A percentile compares a stretch with the other conserved stretches of the same genome.
Conservation (phyloP, 495 filamentous ascomycete genomes). For the Trichoderma gamsii region DNA sequence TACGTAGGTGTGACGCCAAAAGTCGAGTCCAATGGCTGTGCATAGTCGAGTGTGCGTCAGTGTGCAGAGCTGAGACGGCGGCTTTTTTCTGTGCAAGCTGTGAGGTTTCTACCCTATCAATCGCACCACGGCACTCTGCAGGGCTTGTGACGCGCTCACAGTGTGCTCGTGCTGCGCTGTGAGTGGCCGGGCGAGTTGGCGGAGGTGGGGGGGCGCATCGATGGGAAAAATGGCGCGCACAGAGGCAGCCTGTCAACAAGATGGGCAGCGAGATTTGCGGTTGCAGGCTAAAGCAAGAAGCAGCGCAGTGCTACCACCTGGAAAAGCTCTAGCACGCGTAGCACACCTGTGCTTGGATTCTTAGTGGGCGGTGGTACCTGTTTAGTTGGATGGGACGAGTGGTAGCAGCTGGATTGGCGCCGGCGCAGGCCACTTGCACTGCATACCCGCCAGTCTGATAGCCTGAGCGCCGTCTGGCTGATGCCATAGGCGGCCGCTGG, state of each 20-base stretch:
- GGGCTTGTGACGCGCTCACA: conserved; percentile 11
- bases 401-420: background rate
- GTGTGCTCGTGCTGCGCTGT: conserved; percentile 2
- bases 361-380: conserved; percentile 6
- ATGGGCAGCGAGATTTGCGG: background rate
- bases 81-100: conserved; percentile 12
- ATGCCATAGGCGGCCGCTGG: background rate
- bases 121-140: background rate
- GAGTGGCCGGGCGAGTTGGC: background rate
- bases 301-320: background rate
- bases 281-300: no score
- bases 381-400: background rate
- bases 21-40: conserved; percentile 1
- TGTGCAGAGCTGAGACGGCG: conserved; percentile 14
- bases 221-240: conserved; percentile 1
- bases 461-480: background rate
- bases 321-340: background rate
- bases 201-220: background rate
- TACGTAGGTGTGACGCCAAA: conserved; percentile 9
- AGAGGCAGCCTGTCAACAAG: conserved; percentile 3
- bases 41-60: conserved; percentile 1
- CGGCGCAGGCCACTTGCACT: background rate
- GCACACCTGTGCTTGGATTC: background rate
- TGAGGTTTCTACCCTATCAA: background rate
- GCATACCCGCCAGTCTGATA: background rate